Conservation (phyloP, 1,284 basidiomycete genomes). For the Trichosporon coremiiforme region DNA sequence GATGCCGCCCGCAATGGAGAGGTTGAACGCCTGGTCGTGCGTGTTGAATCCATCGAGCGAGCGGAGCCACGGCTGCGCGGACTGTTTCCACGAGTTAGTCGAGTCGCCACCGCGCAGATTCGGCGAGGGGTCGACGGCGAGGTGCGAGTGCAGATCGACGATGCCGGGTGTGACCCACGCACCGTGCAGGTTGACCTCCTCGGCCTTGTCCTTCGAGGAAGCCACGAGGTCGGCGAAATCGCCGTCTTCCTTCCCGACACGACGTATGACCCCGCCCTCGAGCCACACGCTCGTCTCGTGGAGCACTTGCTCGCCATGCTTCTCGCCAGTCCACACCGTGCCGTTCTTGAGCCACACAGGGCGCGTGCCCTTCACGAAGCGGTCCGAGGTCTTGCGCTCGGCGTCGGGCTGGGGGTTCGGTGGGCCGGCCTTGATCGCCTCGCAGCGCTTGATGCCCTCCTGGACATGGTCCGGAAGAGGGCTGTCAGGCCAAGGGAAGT, state of each 20-base stretch:
- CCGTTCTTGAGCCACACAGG: conserved; percentile 74
- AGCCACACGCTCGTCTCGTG: conserved; percentile 58
- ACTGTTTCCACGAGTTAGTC: conserved; percentile 54
- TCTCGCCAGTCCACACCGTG: conserved; percentile 74
- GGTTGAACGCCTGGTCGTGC: conserved; percentile 58
- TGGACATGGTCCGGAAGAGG: conserved; percentile 38
- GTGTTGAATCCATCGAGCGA: conserved; percentile 62
- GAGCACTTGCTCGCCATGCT: conserved; percentile 65
- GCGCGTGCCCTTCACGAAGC: conserved; percentile 68
- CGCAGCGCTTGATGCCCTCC: conserved; percentile 51
- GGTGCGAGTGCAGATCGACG: conserved; percentile 78
- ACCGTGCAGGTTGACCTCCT: conserved; percentile 56
- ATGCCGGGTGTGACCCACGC: conserved; percentile 61
- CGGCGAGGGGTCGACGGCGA: conserved; percentile 70
- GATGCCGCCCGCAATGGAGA: conserved; percentile 59
- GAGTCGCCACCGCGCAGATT: conserved; percentile 59
- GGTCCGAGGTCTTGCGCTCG: conserved; percentile 65
- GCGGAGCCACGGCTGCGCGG: conserved; percentile 59
- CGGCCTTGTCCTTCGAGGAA: conserved; percentile 28
- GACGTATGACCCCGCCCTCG: conserved; percentile 58
- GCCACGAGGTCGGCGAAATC: conserved; percentile 26
- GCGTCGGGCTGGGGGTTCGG: conserved; percentile 56
- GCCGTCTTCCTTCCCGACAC: conserved; percentile 49
- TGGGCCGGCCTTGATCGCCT: conserved; percentile 38
- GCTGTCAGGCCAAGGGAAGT: conserved; percentile 28